Base-by-base conservation (phyloP, 2,329 filamentous ascomycete genomes). In the Capronia epimyces region DNA sequence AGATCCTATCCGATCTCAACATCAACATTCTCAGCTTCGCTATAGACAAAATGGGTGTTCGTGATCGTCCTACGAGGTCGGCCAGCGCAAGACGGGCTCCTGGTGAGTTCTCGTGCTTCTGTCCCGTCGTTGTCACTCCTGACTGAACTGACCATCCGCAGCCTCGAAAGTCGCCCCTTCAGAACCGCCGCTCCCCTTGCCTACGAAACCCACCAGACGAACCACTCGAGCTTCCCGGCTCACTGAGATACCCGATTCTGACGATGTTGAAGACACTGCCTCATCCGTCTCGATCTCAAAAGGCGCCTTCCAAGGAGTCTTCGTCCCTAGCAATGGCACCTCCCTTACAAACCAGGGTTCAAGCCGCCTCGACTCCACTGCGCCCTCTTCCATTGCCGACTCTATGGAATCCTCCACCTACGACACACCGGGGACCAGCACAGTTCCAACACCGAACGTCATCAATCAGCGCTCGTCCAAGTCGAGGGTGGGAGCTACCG, bases 371-470 rank as follows among this genome's bases (percentile, higher is more conserved):
- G 50, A 66, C 69, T 48, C 64, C 64, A 16, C 66, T 67, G 69
- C 72, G 21, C 60, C 70, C 3, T 71, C 69, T 18, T 73, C 72
- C 2, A 57, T 65, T 24, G 67, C 68, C 4, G 67, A 67, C 27
- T 64, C 64, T 8, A 65, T 67, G 24, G 64, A 71, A 46, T 71
- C 72, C 47, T 69, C 70, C 31, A 77, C 74, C 15, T 78, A 76
- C 60, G 81, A 80, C 52, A 86, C 83, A 2, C 81, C 82, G 3
- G 77, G 72, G 31, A 86, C 83, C 16, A 83, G 79, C 64, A 71
- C 75, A 47, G 69, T 72, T 41, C 72, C 70, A 15, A 83, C 81
- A 8, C 81, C 80, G 3, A 46, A 32, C 24, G 29, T 31, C 1
- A 73, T 70, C 18, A 69, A 71, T 20, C 42, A 46, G 3, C 27